Evolutionary conservation across 2,329 filamentous ascomycete species (phyloP).

Genomic region (Colletotrichum chrysophilum): DNA sequence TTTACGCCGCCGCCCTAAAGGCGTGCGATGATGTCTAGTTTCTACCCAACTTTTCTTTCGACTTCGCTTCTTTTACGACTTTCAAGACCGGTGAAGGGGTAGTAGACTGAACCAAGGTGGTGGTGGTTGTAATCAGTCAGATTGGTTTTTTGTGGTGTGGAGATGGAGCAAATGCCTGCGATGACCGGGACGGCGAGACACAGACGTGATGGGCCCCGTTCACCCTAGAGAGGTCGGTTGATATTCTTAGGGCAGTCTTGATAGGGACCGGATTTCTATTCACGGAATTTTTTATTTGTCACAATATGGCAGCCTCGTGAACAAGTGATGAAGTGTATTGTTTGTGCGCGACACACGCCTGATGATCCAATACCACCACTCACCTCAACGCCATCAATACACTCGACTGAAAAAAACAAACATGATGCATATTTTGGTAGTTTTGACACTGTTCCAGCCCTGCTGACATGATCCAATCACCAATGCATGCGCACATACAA

Average conservation of each 20-base stretch:
- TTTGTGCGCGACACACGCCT: not conserved
- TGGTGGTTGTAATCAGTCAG: slow-evolving; percentile 8
- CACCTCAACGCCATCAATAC: not conserved
- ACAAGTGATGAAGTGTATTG: not conserved
- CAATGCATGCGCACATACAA: not conserved
- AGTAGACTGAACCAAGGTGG: not conserved
- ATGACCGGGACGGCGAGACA: not conserved
- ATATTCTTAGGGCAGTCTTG: slow-evolving; percentile 16
- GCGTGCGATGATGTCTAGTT: not conserved
- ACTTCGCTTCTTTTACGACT: slow-evolving; percentile 17
- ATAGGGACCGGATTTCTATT: slow-evolving; percentile 19
- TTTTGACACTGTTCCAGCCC: not conserved
- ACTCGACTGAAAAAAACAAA: not conserved
- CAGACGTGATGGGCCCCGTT: not conserved
- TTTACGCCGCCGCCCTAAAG: not conserved
- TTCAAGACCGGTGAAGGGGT: not conserved
- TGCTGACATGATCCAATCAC: not conserved
- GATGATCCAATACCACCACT: not conserved
- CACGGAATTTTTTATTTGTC: slow-evolving; percentile 3
- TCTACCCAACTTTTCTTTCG: slow-evolving; percentile 25
- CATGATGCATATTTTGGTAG: not conserved
- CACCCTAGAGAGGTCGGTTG: slow-evolving; percentile 1
- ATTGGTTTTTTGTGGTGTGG: not conserved
- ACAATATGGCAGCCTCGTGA: not conserved
- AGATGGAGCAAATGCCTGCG: not conserved